phyloP scores from a whole-genome alignment of 345 rosid species.

The Syzygium grande region DNA sequence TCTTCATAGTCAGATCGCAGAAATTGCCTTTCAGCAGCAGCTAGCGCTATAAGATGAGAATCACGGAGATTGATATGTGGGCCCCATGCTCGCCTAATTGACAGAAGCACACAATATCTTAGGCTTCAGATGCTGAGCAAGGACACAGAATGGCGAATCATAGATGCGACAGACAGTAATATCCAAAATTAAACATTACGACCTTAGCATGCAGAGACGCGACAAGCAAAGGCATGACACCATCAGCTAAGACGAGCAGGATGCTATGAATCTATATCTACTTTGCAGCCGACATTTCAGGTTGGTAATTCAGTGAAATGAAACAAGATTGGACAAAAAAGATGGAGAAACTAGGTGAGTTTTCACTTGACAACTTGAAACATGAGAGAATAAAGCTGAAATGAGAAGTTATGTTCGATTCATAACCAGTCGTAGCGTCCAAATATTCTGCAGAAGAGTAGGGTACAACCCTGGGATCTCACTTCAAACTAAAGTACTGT shows the following conservation, averaged over 20 bases:
- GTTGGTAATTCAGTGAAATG: not conserved
- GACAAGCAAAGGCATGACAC: not conserved
- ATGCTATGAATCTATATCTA: not conserved
- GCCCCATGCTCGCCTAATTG: slow-evolving; percentile 57
- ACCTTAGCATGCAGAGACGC: not conserved
- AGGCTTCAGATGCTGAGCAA: not conserved
- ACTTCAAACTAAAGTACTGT: not conserved
- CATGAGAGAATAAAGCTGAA: not conserved
- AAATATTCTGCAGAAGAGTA: not conserved
- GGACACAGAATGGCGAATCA: not conserved
- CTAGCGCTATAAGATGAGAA: slow-evolving; percentile 48
- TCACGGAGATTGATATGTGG: slow-evolving; percentile 38
- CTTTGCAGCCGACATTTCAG: not conserved
- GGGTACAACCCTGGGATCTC: not conserved
- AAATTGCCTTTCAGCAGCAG: slow-evolving; percentile 45
- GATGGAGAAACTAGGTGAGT: not conserved
- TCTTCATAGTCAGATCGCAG: slow-evolving; percentile 50
- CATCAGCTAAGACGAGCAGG: not conserved
- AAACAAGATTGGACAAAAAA: not conserved
- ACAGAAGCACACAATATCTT: not conserved
- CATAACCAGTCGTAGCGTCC: not conserved
- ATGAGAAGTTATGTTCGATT: not conserved
- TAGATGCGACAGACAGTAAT: not conserved
- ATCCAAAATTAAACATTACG: not conserved
- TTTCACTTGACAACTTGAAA: not conserved